Evolutionary conservation across 148 eudicot species (phyloP), one percentile per base, ranked within the genome.

Genomic region (Cornus kousa): DNA sequence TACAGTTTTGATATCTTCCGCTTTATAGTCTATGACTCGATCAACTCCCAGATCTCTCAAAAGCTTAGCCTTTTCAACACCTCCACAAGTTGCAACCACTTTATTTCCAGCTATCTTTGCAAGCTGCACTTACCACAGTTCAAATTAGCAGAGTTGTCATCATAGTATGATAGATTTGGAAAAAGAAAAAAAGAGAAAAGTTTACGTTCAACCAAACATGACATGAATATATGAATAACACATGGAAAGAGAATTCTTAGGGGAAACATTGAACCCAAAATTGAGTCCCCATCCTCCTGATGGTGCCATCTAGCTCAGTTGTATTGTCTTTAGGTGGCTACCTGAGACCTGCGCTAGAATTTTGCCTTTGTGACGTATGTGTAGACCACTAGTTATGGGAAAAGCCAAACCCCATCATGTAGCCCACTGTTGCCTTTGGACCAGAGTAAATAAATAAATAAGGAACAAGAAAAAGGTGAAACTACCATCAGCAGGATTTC

Each of bases 21-120:
- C 86, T 81, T 79, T 90, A 78, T 95, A 95, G 88, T 95, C 91
- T 71, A 95, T 95, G 79, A 95, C 95, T 74, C 98, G 92, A 85
- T 95, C 98, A 84, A 87, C 99, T 82, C 97, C 97, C 85, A 95
- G 81, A 78, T 82, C 83, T 83, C 84, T 92, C 87, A 95, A 79
- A 75, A 90, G 88, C 68, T 23, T 74, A 60, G 98, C 95, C 90
- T 95, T 93, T 73, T 89, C 97, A 85, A 86, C 82, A 67, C 98
- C 98, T 84, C 99, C 99, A 80, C 99, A 95, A 50, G 99, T 95
- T 71, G 99, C 99, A 72, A 95, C 87, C 64, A 93, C 94, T 84
- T 82, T 95, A 84, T 95, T 95, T 84, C 99, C 99, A 82, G 94
- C 92, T 85, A 95, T 77, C 83, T 95, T 95, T 72, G 97, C 99